Evolutionary conservation across 768 basidiomycete genomes (phyloP), one percentile per base, ranked within the genome.

Genomic region (Agaricus sinodeliciosus): DNA sequence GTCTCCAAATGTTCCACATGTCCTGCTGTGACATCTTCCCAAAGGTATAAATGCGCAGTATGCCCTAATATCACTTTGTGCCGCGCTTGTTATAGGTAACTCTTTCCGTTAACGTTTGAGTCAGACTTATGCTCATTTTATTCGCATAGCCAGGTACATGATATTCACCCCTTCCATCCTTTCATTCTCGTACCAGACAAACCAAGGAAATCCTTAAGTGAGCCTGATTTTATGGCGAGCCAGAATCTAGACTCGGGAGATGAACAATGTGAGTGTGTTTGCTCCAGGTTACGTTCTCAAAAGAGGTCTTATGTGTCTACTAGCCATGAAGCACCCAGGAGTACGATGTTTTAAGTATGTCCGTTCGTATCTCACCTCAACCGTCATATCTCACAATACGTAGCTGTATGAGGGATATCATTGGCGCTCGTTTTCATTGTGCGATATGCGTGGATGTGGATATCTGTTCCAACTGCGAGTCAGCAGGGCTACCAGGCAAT

Each of bases 351-450:
- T 85, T 57, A 89, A 94, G 91, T 94, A 69, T 62, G 90, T 75
- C 11, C 47, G 22, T 41, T 26, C 16, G 34, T 37, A n/a, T 34
- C 48, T 53, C 35, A 55, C 49, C 8, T 40, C 34, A 49, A 15
- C 31, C 8, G 25, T 18, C n/a, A 13, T 13, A 19, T 25, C 31
- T 42, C 43, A 31, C 31, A 31, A 31, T 31, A 11, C 45, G 16
- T 60, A 94, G 94, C 60, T 97, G 94, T 64, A 70, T 88, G 54
- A 82, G 85, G 58, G 91, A 93, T 58, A 94, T 97, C 57, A 79
- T 94, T 22, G 94, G 94, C 15, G 90, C 93, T 13, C 80, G 90
- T 3, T 96, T 93, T 68, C 94, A 93, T 61, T 97, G 94, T 61
- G 89, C 90, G 9, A 82, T 90, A 18, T 97, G 94, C 63, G 81